A percentile compares a stretch with the other conserved stretches of the same genome.
These are phyloP conservation scores for Tolypocladium album DNA, from an alignment of 2,329 filamentous ascomycete genomes.

Conservation along the genomic window DNA sequence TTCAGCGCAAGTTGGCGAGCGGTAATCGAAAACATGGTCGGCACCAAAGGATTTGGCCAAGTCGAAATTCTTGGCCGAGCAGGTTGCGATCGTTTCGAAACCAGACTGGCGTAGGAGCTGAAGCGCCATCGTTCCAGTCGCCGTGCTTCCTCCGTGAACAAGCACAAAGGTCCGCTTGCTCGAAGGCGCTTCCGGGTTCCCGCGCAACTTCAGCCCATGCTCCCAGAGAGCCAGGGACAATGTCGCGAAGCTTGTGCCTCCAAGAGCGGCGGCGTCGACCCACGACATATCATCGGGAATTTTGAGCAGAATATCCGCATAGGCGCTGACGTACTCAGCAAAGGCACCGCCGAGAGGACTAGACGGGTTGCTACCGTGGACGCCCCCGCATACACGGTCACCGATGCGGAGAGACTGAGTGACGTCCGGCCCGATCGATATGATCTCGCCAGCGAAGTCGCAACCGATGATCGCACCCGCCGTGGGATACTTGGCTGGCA, in stretches of 20 bases:
- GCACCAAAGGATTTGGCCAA: background rate
- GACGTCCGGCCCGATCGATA: background rate
- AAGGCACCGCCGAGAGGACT: background rate
- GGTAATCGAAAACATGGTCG: background rate
- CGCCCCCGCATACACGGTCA: background rate
- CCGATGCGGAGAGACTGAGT: background rate
- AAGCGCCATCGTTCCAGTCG: background rate
- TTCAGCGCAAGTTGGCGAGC: background rate
- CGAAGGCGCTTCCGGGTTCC: background rate
- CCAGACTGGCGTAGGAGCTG: background rate
- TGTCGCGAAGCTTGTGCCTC: background rate
- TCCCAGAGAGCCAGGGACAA: background rate
- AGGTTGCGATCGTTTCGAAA: background rate
- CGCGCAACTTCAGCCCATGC: background rate
- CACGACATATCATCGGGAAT: background rate
- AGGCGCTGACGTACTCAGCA: background rate
- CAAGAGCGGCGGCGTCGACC: background rate
- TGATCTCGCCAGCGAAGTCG: background rate
- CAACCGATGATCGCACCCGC: background rate
- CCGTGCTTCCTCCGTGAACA: background rate
- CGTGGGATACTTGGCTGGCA: background rate
- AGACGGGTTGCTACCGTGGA: background rate
- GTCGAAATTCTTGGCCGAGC: background rate
- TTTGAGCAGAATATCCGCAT: background rate
- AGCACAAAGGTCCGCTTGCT: background rate